phyloP scores from a whole-genome alignment of 305 asterid species.

The Solanum hybrid region DNA sequence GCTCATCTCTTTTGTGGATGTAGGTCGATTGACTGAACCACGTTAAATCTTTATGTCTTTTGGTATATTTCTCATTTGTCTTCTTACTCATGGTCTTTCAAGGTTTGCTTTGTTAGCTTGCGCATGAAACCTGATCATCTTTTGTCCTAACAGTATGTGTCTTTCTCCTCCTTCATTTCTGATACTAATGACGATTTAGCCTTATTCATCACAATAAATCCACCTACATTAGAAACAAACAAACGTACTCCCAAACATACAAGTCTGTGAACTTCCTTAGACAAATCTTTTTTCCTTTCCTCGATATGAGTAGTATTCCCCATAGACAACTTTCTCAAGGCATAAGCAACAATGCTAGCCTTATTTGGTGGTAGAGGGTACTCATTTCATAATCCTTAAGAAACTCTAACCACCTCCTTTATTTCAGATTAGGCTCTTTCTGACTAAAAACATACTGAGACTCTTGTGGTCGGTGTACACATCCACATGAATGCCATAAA shows the following conservation, averaged over 20 bases:
- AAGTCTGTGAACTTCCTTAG: neutral
- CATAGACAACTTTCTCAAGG: neutral
- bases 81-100: neutral
- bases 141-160: neutral
- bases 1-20: neutral
- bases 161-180: neutral
- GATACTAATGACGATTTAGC: neutral
- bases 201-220: neutral
- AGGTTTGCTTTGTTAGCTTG: neutral
- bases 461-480: neutral
- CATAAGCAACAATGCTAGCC: neutral
- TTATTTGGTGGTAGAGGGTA: neutral
- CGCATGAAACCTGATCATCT: no score
- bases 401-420: neutral
- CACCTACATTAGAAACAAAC: neutral
- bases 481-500: neutral
- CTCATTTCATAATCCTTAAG: neutral
- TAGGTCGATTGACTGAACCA: neutral
- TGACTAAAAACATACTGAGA: neutral
- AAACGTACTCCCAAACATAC: neutral
- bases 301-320: neutral
- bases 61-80: neutral
- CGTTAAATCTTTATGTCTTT: neutral
- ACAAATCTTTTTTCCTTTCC: neutral
- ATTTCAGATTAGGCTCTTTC: neutral